Conservation (phyloP, 2,329 filamentous ascomycete genomes). For the Acrocalymma vagum region DNA sequence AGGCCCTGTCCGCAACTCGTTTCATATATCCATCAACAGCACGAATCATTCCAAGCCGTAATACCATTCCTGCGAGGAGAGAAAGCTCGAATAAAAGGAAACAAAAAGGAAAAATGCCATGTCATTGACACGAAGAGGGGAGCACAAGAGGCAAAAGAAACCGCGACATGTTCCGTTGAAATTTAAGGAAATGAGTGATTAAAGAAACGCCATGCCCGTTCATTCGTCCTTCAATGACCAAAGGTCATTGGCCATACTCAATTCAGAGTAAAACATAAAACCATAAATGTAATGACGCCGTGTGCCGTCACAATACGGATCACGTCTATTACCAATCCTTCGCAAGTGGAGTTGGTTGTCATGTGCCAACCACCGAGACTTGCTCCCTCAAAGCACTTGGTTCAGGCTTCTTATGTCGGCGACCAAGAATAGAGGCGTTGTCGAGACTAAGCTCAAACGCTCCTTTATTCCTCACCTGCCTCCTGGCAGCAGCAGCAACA, state of each 20-base stretch:
- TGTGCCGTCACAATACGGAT: conserved; percentile 8
- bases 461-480: conserved; percentile 80
- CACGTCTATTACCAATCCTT: conserved; percentile 38
- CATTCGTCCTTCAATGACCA: background rate
- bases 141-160: conserved; percentile 14
- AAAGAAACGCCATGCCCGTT: conserved; percentile 19
- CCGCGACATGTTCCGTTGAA: conserved; percentile 7
- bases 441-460: conserved; percentile 92
- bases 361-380: conserved; percentile 44
- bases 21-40: too few species aligned
- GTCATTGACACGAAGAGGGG: too few species aligned
- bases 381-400: conserved; percentile 57
- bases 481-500: conserved; percentile 83
- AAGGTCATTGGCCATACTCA: background rate
- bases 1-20: too few species aligned
- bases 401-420: conserved; percentile 64
- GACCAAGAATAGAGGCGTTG: conserved; percentile 86
- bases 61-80: too few species aligned
- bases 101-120: too few species aligned
- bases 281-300: too few species aligned
- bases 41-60: too few species aligned
- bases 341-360: conserved; percentile 36
- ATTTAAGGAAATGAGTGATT: conserved; percentile 14
- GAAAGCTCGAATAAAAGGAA: too few species aligned
- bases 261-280: background rate